phyloP scores from a whole-genome alignment of 2,329 filamentous ascomycete species.

The Cylindrodendrum hubeiense region DNA sequence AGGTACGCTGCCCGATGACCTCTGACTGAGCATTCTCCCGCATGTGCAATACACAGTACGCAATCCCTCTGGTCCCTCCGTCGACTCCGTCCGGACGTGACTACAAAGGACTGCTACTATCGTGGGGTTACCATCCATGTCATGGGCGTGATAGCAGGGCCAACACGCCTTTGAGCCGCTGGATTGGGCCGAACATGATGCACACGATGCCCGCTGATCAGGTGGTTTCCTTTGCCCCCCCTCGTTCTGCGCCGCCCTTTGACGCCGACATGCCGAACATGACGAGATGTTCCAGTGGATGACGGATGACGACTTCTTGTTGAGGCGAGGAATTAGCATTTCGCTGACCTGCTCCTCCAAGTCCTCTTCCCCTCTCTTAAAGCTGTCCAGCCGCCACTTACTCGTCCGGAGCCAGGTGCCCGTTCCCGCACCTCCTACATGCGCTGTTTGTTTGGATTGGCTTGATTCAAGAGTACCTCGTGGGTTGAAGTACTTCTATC shows the following conservation, averaged over 20 bases:
- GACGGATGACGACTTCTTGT: slow-evolving; percentile 1
- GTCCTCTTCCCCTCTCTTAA: neutral
- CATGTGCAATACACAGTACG: neutral
- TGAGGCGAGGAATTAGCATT: neutral
- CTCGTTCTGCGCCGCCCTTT: neutral
- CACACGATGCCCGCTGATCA: slow-evolving; percentile 11
- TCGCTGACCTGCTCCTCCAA: slow-evolving; percentile 7
- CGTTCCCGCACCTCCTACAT: neutral
- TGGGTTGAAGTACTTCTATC: neutral
- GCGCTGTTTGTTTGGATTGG: neutral
- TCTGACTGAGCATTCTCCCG: neutral
- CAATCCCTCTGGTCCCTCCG: neutral
- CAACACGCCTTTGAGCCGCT: neutral
- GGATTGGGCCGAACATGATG: slow-evolving; percentile 5
- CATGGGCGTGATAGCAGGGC: neutral
- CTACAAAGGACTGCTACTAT: neutral
- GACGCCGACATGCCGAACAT: neutral
- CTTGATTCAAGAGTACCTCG: neutral
- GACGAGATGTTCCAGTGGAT: neutral
- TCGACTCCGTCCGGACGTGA: neutral
- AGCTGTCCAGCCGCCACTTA: neutral
- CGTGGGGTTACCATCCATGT: neutral
- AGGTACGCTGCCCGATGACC: neutral
- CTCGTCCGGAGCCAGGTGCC: neutral
- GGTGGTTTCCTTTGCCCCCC: slow-evolving; percentile 7